Conservation (phyloP, 176 grass and related monocot species). For the Cenchrus fungigraminus region DNA sequence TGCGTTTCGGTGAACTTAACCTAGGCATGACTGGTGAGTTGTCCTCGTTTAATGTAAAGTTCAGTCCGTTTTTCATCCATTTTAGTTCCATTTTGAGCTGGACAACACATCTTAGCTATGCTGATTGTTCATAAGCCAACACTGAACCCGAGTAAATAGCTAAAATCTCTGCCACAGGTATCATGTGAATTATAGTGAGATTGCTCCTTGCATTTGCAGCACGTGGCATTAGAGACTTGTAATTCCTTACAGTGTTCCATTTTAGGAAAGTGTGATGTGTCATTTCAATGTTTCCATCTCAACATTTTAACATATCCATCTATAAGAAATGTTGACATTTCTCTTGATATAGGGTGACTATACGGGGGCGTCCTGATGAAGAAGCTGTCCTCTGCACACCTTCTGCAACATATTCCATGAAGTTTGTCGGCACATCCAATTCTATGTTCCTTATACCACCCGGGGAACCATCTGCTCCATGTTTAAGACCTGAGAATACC, state of each 20-base stretch:
- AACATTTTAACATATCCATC: not conserved
- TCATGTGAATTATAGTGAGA: not conserved
- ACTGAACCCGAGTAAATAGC: not conserved
- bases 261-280: not conserved
- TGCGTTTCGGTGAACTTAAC: not conserved
- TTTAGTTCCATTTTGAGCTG: not conserved
- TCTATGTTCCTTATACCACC: conserved; percentile 79
- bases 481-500: conserved; percentile 3
- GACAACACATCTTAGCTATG: not conserved
- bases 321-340: not conserved
- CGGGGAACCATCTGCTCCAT: conserved; percentile 31
- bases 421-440: conserved; percentile 93
- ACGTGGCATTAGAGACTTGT: not conserved
- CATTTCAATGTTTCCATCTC: not conserved
- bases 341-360: conserved; percentile 49
- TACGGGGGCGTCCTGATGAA: conserved; percentile 70
- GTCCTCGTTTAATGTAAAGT: not conserved
- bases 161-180: not conserved
- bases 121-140: conserved; percentile 5
- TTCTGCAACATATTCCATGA: conserved; percentile 87
- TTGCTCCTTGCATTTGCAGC: not conserved
- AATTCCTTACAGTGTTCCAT: not conserved
- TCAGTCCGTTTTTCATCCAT: not conserved
- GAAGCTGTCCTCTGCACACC: conserved; percentile 91
- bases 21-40: not conserved